Base-by-base conservation (phyloP, 192 early-diverging fungal genomes). In the Gaertneriomyces sp. region DNA sequence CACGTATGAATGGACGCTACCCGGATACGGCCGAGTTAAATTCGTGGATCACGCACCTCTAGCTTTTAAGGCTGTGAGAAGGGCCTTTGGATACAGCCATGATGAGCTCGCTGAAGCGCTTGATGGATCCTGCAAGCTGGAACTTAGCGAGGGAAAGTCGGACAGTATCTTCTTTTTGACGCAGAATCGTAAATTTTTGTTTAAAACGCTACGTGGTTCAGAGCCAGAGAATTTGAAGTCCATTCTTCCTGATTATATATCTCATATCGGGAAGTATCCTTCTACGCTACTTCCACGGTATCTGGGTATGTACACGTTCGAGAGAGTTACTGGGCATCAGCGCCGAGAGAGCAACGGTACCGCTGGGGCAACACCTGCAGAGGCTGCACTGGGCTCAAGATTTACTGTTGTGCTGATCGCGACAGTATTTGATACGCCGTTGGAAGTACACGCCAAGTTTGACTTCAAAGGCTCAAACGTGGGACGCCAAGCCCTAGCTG, bases 401-500 rank as follows among this genome's bases (percentile, higher is more conserved):
- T 75, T 75, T 47, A 71, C 61, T 16, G 49, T 78, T n/a, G 76
- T 78, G 45, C 42, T 68, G 39, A 75, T 78, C 71, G 74, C 70
- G 7, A 70, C 71, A 57, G 70, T 73, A 16, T 69, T 78, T 39
- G 70, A 74, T 54, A 72, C 66, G 9, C 42, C 42, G 4, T 58
- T 75, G 12, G 56, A 51, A 6, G 60, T 75, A 16, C 40, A 33
- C 19, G 20, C 45, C 1, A 71, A 73, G 25, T 78, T 60, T 45
- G 76, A 78, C 42, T 78, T 78, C 61, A 78, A 78, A 46, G 76
- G 76, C 1, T 69, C 66, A 1, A 69, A 52, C 16, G 67, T 75
- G 20, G 76, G 76, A 5, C 20, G 76, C 6, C 59, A 67, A 58
- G 57, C 76, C 1, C 50, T 78, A 39, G n/a, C 20, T n/a, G 49